Evolutionary conservation across 768 basidiomycete genomes (phyloP), one percentile per base, ranked within the genome.

Genomic region (Dioszegia aurantiaca): DNA sequence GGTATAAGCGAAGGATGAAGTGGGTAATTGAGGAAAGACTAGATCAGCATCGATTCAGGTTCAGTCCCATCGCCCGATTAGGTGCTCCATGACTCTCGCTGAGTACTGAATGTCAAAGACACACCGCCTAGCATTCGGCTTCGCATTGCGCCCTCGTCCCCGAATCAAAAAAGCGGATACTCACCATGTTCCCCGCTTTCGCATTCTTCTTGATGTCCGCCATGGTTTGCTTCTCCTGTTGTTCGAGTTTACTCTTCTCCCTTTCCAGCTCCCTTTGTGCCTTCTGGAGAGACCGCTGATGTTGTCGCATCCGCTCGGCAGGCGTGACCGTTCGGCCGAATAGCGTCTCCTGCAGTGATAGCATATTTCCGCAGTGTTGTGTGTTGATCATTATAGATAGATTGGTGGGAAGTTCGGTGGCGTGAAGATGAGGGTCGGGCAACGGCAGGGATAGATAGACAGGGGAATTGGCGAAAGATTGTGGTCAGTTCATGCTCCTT

Each of bases 261-360:
- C 95, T 85, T 78, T 98, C 95, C 51, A 98, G 87, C 79, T 98
- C 95, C 46, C 95, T 87, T 79, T 98, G 93, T 8, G 95, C 95
- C 77, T 98, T 97, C 33, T 90, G 87, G 63, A 98, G 85, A 2
- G 91, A 85, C 33, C 94, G 87, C 77, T 99, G 95, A 77, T 99
- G 93, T 78, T 97, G 90, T 56, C 94, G 87, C 62, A 99, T 83
- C 56, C 92, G 86, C 78, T 99, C 95, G 24, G 94, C 94, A 17
- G 95, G 95, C 17, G 94, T 97, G 27, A 95, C 84, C 1, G 89
- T 86, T 45, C 90, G 86, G 10, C 94, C 94, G 76, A 98, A 98
- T 41, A 98, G 85, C 0, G 89, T 86, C 82, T 98, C 94, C 92
- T 97, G 65, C 23, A 17, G 19, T 12, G 11, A 53, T 16, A 41